Conservation (phyloP, 345 rosid genomes). For the Carallia pectinifolia region DNA sequence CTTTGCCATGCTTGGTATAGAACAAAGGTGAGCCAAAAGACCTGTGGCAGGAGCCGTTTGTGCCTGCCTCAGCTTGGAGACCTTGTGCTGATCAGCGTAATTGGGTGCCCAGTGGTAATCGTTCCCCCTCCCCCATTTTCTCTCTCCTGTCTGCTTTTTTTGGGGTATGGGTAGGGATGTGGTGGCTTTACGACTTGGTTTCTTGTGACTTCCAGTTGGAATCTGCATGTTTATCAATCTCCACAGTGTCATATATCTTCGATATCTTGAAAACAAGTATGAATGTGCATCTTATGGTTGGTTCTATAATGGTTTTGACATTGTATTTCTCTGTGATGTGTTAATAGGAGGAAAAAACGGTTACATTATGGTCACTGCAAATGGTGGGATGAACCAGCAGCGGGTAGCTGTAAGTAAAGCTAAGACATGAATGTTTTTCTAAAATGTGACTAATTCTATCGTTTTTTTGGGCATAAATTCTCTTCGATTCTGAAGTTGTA, state of each 20-base stretch:
- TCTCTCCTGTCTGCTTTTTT: slow-evolving; percentile 11
- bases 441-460: not conserved
- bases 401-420: slow-evolving; percentile 86
- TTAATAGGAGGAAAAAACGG: slow-evolving; percentile 76
- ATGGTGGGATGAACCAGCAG: slow-evolving; percentile 98
- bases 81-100: slow-evolving; percentile 81
- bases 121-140: slow-evolving; percentile 13
- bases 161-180: not conserved
- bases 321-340: slow-evolving; percentile 10
- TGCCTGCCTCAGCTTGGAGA: slow-evolving; percentile 78
- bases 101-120: slow-evolving; percentile 67
- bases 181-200: no score
- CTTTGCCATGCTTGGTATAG: slow-evolving; percentile 45
- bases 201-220: not conserved
- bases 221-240: not conserved
- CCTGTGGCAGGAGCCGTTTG: slow-evolving; percentile 78
- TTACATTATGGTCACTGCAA: slow-evolving; percentile 87
- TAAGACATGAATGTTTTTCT: not conserved
- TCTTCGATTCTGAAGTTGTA: slow-evolving; percentile 7
- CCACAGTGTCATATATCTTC: not conserved
- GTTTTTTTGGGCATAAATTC: not conserved
- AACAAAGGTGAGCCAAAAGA: slow-evolving; percentile 87
- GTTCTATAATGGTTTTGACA: slow-evolving; percentile 5
- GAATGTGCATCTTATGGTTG: slow-evolving; percentile 1
- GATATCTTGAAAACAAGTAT: slow-evolving; percentile 2